Percentiles rank a stretch among this genome's conserved stretches.
Evolutionary conservation across 306 rosid genomes (phyloP).

Genomic region (Quercus mongolica): DNA sequence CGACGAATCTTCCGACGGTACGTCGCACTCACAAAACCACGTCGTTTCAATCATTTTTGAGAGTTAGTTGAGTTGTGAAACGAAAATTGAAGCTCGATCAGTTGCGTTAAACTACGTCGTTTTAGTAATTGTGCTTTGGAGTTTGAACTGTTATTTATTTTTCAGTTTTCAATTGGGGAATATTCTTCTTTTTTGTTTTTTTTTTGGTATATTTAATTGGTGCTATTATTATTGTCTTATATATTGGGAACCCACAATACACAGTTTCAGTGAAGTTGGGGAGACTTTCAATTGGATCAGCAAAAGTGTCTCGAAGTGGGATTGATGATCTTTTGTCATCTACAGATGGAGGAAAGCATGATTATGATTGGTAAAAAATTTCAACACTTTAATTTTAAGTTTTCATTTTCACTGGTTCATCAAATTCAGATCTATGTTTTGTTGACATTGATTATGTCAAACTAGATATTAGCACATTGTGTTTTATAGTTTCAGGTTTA

Average conservation of each 20-base stretch:
- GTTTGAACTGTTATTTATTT: no score
- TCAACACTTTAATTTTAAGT: neutral
- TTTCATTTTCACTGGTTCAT: neutral
- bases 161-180: no score
- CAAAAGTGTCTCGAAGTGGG: slow-evolving; percentile 56
- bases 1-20: slow-evolving; percentile 91
- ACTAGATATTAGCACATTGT: no score
- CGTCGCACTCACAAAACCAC: neutral
- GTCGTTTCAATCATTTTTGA: neutral
- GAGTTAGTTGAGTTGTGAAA: neutral
- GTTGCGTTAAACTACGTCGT: no score
- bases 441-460: no score
- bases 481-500: no score
- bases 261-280: slow-evolving; percentile 79
- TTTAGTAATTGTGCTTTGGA: no score
- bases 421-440: neutral
- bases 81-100: no score
- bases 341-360: slow-evolving; percentile 88
- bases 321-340: slow-evolving; percentile 82
- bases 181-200: no score
- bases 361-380: slow-evolving; percentile 71
- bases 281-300: slow-evolving; percentile 83
- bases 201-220: no score
- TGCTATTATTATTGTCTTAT: no score
- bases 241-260: no score